Conservation (phyloP, 345 rosid species). For the Populus tremula region DNA sequence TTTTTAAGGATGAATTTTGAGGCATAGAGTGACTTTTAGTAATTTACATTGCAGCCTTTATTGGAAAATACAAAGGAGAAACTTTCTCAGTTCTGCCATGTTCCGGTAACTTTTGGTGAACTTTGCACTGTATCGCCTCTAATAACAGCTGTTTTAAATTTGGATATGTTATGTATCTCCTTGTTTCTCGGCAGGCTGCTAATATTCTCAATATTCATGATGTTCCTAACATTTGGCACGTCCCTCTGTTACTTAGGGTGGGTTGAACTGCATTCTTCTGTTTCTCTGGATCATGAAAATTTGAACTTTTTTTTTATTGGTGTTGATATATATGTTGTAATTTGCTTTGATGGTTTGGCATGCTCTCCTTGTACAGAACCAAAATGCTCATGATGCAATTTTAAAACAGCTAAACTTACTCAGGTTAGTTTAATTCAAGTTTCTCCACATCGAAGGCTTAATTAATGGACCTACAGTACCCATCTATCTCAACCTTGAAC, state of each 20-base stretch:
- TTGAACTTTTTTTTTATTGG: not conserved
- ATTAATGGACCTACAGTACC: not conserved
- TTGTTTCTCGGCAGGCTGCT: conserved; percentile 25
- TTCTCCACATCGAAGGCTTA: not conserved
- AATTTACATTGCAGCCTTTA: conserved; percentile 27
- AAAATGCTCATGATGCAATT: conserved; percentile 83
- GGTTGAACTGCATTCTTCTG: conserved; percentile 19
- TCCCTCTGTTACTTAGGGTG: conserved; percentile 33
- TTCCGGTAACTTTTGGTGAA: conserved; percentile 49
- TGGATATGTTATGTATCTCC: not conserved
- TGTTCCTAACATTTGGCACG: conserved; percentile 39
- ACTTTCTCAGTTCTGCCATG: conserved; percentile 37
- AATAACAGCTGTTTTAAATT: not conserved
- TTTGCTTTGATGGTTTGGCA: conserved; percentile 9
- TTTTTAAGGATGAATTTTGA: not conserved
- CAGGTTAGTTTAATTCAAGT: conserved; percentile 46
- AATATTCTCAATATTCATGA: conserved; percentile 37
- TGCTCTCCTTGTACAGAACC: conserved; percentile 55
- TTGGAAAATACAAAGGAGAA: conserved; percentile 27
- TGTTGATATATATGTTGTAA: not conserved
- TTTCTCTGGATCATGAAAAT: conserved; percentile 11
- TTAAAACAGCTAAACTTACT: conserved; percentile 66
- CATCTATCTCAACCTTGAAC: not conserved
- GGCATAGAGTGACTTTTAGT: not conserved
- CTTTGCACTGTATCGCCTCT: conserved; percentile 12